Percentiles rank a stretch among this genome's conserved stretches.
phyloP scores from a whole-genome alignment of 225 moss, liverwort and hornwort genomes.

The Pseudisothecium myosuroides region DNA sequence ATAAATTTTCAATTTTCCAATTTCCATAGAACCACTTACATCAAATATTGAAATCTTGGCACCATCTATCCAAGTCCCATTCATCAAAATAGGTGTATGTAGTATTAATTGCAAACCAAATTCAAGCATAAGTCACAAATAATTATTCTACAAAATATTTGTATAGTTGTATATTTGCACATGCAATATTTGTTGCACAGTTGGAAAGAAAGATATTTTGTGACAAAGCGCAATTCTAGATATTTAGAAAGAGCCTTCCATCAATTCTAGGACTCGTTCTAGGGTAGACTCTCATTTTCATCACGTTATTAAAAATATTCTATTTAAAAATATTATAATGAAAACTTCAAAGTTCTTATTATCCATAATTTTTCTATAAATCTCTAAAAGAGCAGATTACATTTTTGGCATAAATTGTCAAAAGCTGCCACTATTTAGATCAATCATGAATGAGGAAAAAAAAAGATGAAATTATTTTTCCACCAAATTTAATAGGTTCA shows the following conservation, averaged over 20 bases:
- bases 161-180: neutral
- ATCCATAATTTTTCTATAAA: neutral
- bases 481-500: fast-evolving
- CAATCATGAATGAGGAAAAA: no score
- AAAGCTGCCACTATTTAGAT: neutral
- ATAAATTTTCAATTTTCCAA: neutral
- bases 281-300: neutral
- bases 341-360: neutral
- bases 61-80: neutral
- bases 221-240: neutral
- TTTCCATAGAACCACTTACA: neutral
- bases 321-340: neutral
- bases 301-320: neutral
- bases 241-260: neutral
- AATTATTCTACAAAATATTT: neutral
- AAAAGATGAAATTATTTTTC: neutral
- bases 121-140: neutral
- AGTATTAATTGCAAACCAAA: neutral
- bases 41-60: neutral
- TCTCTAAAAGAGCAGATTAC: fast-evolving
- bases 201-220: neutral
- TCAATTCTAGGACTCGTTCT: neutral
- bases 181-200: neutral
- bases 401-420: neutral
- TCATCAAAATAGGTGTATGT: no score